phyloP scores from a whole-genome alignment of 345 rosid genomes.

The Arabidopsis thaliana region TAIR10.1 NC_003076.8:5373001-5373500 shows the following conservation, averaged over 20 bases:
- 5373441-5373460: conserved; percentile 83
- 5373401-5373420: conserved; percentile 76
- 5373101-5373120: conserved; percentile 98
- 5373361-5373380: conserved; percentile 87
- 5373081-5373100: conserved; percentile 34
- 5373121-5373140: conserved; percentile 92
- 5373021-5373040: background rate
- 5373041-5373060: conserved; percentile 3
- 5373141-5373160: conserved; percentile 85
- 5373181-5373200: conserved; percentile 77
- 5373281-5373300: background rate
- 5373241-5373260: conserved; percentile 40
- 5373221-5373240: conserved; percentile 99
- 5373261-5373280: conserved; percentile 6
- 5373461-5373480: conserved; percentile 94
- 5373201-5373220: conserved; percentile 98
- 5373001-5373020: conserved; percentile 62
- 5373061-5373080: background rate
- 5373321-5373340: conserved; percentile 93
- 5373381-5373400: conserved; percentile 81
- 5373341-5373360: conserved; percentile 74
- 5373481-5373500: conserved; percentile 92
- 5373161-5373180: conserved; percentile 80
- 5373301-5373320: conserved; percentile 4
- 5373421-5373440: conserved; percentile 86